phyloP scores from a whole-genome alignment of 1,284 basidiomycete species.

The Sporisorium reilianum region DNA sequence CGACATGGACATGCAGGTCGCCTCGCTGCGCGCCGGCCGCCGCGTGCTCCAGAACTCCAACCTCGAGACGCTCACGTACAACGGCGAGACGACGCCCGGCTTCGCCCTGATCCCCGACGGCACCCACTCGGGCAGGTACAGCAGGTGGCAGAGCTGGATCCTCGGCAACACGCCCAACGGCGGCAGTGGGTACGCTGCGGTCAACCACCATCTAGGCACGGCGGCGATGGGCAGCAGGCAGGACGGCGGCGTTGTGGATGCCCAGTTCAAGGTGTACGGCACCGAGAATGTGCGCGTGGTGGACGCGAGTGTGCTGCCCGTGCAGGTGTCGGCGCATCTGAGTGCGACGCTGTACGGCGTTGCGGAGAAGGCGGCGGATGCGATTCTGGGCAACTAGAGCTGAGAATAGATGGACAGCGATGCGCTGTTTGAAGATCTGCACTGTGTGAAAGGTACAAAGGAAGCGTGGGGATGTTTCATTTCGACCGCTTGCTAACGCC shows the following conservation, averaged over 20 bases:
- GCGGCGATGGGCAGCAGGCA: conserved; percentile 75
- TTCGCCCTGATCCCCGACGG: conserved; percentile 56
- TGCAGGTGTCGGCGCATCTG: conserved; percentile 58
- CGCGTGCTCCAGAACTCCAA: conserved; percentile 61
- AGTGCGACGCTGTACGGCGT: conserved; percentile 54
- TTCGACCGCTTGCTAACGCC: conserved; percentile 14
- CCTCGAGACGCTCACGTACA: conserved; percentile 57
- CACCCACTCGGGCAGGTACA: conserved; percentile 56
- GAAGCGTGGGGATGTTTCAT: neutral
- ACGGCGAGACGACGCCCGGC: conserved; percentile 69
- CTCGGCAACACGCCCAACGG: conserved; percentile 62
- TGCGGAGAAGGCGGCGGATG: conserved; percentile 58
- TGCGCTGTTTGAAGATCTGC: neutral
- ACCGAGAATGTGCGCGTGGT: conserved; percentile 59
- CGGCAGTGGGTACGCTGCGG: conserved; percentile 62
- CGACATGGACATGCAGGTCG: conserved; percentile 69
- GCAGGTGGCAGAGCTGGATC: conserved; percentile 69
- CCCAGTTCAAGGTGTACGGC: conserved; percentile 68
- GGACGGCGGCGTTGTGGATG: conserved; percentile 74
- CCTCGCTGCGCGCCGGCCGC: conserved; percentile 63
- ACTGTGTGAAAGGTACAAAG: neutral
- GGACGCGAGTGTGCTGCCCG: conserved; percentile 58
- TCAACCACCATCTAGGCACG: conserved; percentile 76
- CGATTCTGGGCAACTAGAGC: conserved; percentile 11
- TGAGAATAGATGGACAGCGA: too few relatives aligned